These are phyloP conservation scores for Fusarium mundagurra DNA, from an alignment of 2,329 filamentous ascomycete species.

Conservation along the genomic window DNA sequence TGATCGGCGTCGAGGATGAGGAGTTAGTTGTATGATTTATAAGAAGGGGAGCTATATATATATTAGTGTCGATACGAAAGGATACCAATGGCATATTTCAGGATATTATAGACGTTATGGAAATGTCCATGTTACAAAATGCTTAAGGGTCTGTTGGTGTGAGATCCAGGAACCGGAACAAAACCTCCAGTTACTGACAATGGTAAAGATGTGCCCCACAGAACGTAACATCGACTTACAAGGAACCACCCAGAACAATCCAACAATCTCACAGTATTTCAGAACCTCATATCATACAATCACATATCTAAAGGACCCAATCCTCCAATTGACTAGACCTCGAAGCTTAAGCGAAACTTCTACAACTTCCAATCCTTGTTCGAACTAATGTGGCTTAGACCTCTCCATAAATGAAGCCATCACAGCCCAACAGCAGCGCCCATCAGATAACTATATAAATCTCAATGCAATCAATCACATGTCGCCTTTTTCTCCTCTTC, in stretches of 20 bases:
- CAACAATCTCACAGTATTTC: neutral
- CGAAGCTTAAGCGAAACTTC: constrained; percentile 4
- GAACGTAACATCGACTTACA: neutral
- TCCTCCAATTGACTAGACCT: neutral
- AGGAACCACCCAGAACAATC: constrained; percentile 19
- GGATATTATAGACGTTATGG: neutral
- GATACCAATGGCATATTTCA: constrained; percentile 29
- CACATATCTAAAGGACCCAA: neutral
- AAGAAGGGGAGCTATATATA: constrained; percentile 5
- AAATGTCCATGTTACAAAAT: neutral
- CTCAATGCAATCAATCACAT: neutral
- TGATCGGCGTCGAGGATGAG: neutral
- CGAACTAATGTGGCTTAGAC: neutral
- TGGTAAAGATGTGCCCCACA: constrained; percentile 1
- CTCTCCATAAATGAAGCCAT: neutral
- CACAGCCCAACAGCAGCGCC: neutral
- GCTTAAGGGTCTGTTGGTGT: neutral
- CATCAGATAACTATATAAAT: constrained; percentile 5
- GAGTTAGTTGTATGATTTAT: constrained; percentile 29
- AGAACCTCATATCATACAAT: neutral
- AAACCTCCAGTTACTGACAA: neutral
- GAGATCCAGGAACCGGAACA: neutral
- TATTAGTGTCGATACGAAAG: constrained; percentile 16
- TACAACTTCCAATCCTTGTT: neutral
- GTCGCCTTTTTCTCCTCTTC: neutral